phyloP scores from a whole-genome alignment of 129 eudicot species.

The Daucus carota region DNA sequence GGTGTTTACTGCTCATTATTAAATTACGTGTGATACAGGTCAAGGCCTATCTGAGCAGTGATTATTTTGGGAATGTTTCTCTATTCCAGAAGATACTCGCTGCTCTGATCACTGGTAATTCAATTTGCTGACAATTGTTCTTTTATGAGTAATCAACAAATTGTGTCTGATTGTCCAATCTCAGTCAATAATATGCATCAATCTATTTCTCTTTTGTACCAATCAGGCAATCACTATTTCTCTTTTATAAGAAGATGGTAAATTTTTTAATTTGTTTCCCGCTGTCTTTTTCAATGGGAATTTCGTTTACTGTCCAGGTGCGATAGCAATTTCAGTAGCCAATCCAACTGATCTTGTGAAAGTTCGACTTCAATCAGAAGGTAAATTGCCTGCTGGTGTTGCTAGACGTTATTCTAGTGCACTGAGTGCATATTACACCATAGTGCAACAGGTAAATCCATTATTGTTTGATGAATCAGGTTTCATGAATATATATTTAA shows the following conservation, averaged over 20 bases:
- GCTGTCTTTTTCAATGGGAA: not conserved
- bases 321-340: constrained; percentile 80
- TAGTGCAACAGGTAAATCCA: constrained; percentile 51
- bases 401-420: constrained; percentile 80
- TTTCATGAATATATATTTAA: constrained; percentile 9
- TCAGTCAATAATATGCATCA: not conserved
- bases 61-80: constrained; percentile 45
- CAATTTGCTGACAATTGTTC: not conserved
- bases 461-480: not conserved
- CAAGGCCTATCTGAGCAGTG: constrained; percentile 62
- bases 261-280: not conserved
- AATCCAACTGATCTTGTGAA: constrained; percentile 97
- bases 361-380: constrained; percentile 96
- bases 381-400: constrained; percentile 69
- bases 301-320: constrained; percentile 44
- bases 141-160: not conserved
- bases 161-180: not conserved
- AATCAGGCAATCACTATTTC: not conserved
- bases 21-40: constrained; percentile 48
- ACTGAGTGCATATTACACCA: constrained; percentile 69
- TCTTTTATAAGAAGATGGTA: not conserved
- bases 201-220: not conserved
- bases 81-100: constrained; percentile 79
- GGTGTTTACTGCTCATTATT: constrained; percentile 21
- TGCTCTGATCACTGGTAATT: constrained; percentile 77